Base-by-base conservation (phyloP, 1,284 basidiomycete genomes). In the Boletus smithii region DNA sequence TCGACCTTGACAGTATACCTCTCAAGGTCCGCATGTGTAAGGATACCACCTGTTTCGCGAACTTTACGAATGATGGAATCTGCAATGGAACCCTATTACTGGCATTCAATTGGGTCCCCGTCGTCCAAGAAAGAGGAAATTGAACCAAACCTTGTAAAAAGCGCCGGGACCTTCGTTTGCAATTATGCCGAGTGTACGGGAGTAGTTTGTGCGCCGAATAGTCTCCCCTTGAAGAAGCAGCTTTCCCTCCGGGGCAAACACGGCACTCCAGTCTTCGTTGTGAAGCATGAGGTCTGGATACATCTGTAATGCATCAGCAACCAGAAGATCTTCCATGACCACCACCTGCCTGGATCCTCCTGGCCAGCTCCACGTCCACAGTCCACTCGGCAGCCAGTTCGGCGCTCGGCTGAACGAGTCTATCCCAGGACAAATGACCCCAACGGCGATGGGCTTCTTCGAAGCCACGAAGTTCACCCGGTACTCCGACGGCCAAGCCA, bases 381-480 rank as follows among this genome's bases (percentile, higher is more conserved):
- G 71, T 71, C 86, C 89, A 94, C 10, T 85, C 88, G 32, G 73
- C 69, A 10, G 94, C 91, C 3, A 97, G 71, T 9, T 81, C 68
- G 5, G 84, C 79, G 26, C 81, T 85, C 0, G 94, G 92, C 58
- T 79, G 69, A 14, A 97, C 81, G 20, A 97, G 74, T 20, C 77
- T 69, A 30, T 74, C 68, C 95, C 95, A 97, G 0, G 83, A 73
- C 7, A 95, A 62, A 31, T 68, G 76, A 0, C 91, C 92, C 83
- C 88, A 93, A n/a, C 81, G 75, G 31, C 72, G 69, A 69, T 94
- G 87, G 0, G 88, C 87, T 59, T 83, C 85, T 62, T 86, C 80
- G 22, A 97, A 75, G 3, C 93, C 94, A 20, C 84, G 76, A 41
- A 97, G 65, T 68, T 97, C 93, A 3, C 92, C 89, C 0, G 95